phyloP scores from a whole-genome alignment of 805 yeast genomes.

The Sugiyamaella valdiviana region DNA sequence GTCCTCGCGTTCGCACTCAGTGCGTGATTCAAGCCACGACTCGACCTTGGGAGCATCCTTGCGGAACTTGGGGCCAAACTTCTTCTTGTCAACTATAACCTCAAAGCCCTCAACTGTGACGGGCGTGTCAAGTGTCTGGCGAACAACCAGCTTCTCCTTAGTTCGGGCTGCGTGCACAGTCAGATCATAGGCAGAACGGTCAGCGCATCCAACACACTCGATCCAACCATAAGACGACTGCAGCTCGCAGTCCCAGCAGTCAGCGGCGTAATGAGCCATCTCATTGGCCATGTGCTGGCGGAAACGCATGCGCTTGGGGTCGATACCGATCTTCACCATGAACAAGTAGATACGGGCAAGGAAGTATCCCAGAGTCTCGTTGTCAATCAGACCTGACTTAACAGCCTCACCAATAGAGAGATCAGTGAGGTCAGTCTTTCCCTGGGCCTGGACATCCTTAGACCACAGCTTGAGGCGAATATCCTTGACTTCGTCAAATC shows the following conservation, averaged over 20 bases:
- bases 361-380: slow-evolving; percentile 95
- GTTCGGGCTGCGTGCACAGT: slow-evolving; percentile 93
- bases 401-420: slow-evolving; percentile 90
- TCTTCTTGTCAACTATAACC: slow-evolving; percentile 84
- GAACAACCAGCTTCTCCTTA: slow-evolving; percentile 88
- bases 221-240: slow-evolving; percentile 97
- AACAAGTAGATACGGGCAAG: slow-evolving; percentile 87
- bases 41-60: slow-evolving; percentile 93
- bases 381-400: slow-evolving; percentile 77
- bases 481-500: slow-evolving; percentile 70
- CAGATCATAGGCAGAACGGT: slow-evolving; percentile 95
- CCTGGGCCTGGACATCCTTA: slow-evolving; percentile 79
- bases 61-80: slow-evolving; percentile 96
- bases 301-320: slow-evolving; percentile 76
- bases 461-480: slow-evolving; percentile 73
- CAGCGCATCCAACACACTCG: slow-evolving; percentile 99
- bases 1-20: slow-evolving; percentile 79
- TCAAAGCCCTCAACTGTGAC: slow-evolving; percentile 74
- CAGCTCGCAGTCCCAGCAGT: slow-evolving; percentile 99
- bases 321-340: slow-evolving; percentile 84
- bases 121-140: slow-evolving; percentile 84
- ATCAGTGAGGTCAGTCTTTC: slow-evolving; percentile 61
- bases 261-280: slow-evolving; percentile 99
- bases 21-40: slow-evolving; percentile 63
- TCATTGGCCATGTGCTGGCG: slow-evolving; percentile 98